Evolutionary conservation across 2,329 filamentous ascomycete species (phyloP).

Genomic region (Anthostomella pinea): DNA sequence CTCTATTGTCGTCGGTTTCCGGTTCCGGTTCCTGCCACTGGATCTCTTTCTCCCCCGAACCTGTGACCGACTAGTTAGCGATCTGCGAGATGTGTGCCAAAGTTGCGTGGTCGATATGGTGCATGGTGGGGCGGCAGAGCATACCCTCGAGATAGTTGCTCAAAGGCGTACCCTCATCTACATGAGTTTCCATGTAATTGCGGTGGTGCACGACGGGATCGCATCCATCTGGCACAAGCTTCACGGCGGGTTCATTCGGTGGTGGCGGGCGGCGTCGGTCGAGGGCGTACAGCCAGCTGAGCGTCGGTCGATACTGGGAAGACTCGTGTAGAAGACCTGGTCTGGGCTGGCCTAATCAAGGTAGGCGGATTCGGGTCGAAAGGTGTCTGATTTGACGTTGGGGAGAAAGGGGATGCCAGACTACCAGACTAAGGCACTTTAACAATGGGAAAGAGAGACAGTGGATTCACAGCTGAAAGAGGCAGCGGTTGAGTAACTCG

Average conservation of each 20-base stretch:
- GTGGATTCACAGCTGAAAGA: too few relatives aligned
- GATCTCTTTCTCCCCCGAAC: slow-evolving; percentile 28
- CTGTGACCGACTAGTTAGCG: slow-evolving; percentile 25
- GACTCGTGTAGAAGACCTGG: too few relatives aligned
- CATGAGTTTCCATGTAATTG: slow-evolving; percentile 34
- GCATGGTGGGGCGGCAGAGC: slow-evolving; percentile 8
- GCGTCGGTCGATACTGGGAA: too few relatives aligned
- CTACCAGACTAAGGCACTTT: too few relatives aligned
- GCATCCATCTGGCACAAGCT: slow-evolving; percentile 31
- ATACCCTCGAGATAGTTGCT: slow-evolving; percentile 35
- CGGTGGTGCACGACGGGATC: slow-evolving; percentile 25
- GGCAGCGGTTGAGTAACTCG: too few relatives aligned
- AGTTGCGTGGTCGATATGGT: slow-evolving; percentile 3
- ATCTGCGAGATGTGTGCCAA: background rate
- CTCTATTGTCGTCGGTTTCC: slow-evolving; percentile 21
- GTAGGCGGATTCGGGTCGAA: too few relatives aligned
- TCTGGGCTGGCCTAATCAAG: too few relatives aligned
- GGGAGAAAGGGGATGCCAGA: slow-evolving; percentile 1
- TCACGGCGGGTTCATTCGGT: background rate
- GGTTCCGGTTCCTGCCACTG: slow-evolving; percentile 30
- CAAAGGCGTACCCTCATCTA: slow-evolving; percentile 34
- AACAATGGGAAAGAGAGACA: too few relatives aligned
- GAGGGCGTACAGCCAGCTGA: too few relatives aligned
- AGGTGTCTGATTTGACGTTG: too few relatives aligned
- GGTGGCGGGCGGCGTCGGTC: too few relatives aligned